Evolutionary conservation across 306 rosid species (phyloP), one percentile per base, ranked within the genome.

Genomic region (Hippophae tibetana): DNA sequence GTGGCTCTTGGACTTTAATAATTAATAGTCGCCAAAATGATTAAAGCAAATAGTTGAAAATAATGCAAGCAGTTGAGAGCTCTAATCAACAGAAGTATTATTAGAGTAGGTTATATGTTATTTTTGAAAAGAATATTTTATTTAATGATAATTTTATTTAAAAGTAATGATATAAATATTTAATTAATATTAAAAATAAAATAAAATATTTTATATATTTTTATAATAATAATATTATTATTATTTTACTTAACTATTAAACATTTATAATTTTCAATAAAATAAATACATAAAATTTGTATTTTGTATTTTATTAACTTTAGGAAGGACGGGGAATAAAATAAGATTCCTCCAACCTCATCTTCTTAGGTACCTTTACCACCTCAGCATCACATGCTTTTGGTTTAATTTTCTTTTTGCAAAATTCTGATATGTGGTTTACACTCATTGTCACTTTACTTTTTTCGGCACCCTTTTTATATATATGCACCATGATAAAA

Each of bases 1-100:
- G 73, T 47, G 64, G 70, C 79, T 70, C 81, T 76, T 61, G 43
- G 50, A 51, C 63, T 18, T 18, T 18, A 18, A 18, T 18, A 18
- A 1, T 13, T 26, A 43, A 23, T 42, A 43, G 64, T 13, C 47
- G 25, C 9, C 55, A 13, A 66, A 56, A 63, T 69, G 74, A 18
- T 18, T 18, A 68, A 60, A 42, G 76, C 65, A 18, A 18, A 18
- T 18, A 18, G 23, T 9, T 47, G 53, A 51, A 77, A 58, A 43
- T 27, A 44, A 42, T 56, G 71, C 68, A 79, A 86, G 95, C 77
- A 78, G 82, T 78, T 0, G 69, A 68, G 79, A 81, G 87, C 86
- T 64, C 95, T 73, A 77, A 81, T 77, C 76, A 67, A 65, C 51
- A 62, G 18, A 42, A 18, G 23, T 18, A 52, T 57, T 57, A 64